These are phyloP conservation scores for Phytophthora idaei DNA, from an alignment of 352 stramenopile species.

Conservation along the genomic window DNA sequence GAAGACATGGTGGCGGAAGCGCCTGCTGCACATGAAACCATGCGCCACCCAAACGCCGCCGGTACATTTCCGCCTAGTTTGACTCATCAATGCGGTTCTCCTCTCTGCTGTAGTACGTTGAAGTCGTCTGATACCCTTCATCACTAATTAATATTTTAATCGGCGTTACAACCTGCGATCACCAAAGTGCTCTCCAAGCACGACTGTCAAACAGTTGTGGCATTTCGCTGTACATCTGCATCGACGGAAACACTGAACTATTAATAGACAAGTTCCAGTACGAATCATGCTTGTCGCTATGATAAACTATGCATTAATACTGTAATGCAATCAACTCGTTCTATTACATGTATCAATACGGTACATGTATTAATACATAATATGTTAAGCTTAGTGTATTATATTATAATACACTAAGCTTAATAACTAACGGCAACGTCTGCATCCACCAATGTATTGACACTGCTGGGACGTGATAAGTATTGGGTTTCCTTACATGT, in stretches of 20 bases:
- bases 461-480: no score
- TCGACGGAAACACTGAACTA: slow-evolving; percentile 4
- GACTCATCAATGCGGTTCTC: slow-evolving; percentile 15
- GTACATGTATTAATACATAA: no score
- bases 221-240: slow-evolving; percentile 20
- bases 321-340: no score
- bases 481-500: no score
- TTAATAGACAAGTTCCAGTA: no score
- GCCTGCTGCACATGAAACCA: slow-evolving; percentile 11
- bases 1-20: slow-evolving; percentile 18
- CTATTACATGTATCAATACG: no score
- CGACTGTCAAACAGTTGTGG: slow-evolving; percentile 23
- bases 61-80: slow-evolving; percentile 15
- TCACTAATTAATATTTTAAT: slow-evolving; percentile 24
- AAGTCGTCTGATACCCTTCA: not conserved
- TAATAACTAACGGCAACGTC: no score
- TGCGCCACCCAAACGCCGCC: slow-evolving; percentile 9
- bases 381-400: no score
- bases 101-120: slow-evolving; percentile 4
- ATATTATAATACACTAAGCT: no score
- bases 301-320: no score
- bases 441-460: no score
- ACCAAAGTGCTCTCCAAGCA: slow-evolving; percentile 12
- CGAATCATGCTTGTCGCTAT: no score
- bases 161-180: slow-evolving; percentile 13